phyloP scores from a whole-genome alignment of 495 filamentous ascomycete genomes.

The Penicillium steckii region DNA sequence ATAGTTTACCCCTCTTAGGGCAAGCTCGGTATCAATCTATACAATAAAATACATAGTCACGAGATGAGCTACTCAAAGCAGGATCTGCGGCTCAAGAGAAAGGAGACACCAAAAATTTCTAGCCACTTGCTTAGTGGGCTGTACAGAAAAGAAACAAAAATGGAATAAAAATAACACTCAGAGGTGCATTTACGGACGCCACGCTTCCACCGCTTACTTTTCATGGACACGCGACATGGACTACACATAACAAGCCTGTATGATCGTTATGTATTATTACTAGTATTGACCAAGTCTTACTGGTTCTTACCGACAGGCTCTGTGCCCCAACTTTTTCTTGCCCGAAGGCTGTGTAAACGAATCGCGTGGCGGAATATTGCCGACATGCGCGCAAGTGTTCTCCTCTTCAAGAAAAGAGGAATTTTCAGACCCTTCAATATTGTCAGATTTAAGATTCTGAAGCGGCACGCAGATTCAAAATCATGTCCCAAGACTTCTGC shows the following conservation, averaged over 20 bases:
- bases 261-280: neutral
- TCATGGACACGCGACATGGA: neutral
- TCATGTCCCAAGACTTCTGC: neutral
- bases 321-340: neutral
- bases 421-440: too few relatives aligned
- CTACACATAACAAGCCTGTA: neutral
- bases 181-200: neutral
- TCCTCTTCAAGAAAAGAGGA: neutral
- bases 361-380: neutral
- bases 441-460: too few relatives aligned
- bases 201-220: neutral
- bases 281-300: neutral
- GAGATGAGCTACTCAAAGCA: slow-evolving; percentile 5
- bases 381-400: neutral
- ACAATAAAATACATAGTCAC: slow-evolving; percentile 6
- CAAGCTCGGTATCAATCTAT: neutral
- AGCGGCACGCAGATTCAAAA: too few relatives aligned
- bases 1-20: too few relatives aligned
- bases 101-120: neutral
- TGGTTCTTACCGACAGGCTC: neutral
- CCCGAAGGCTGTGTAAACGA: neutral
- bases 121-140: neutral
- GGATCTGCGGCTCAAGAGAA: slow-evolving; percentile 8
- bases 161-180: neutral
- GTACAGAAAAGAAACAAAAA: neutral